Evolutionary conservation across 495 filamentous ascomycete species (phyloP).

Genomic region (Hypoxylon fragiforme): DNA sequence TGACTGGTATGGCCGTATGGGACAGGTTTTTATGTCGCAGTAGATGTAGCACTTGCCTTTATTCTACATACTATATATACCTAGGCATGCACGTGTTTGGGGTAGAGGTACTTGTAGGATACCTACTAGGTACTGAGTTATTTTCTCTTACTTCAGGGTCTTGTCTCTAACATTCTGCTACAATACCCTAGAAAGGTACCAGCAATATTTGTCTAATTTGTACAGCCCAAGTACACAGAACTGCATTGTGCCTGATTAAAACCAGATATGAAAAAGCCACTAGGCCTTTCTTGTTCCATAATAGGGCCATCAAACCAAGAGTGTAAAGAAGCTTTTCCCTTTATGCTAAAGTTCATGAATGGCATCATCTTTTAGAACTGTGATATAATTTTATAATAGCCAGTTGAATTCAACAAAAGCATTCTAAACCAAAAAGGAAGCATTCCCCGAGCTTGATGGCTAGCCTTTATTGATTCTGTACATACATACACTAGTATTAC

Average conservation of each 20-base stretch:
- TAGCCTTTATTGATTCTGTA: no score
- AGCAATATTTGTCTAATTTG: background rate
- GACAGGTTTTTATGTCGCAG: no score
- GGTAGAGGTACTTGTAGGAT: no score
- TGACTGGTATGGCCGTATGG: constrained; percentile 18
- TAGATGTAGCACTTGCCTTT: no score
- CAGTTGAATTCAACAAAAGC: background rate
- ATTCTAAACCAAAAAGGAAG: no score
- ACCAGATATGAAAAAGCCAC: background rate
- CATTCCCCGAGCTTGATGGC: no score
- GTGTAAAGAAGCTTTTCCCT: background rate
- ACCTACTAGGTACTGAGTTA: no score
- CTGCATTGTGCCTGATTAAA: background rate
- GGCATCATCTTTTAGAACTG: background rate
- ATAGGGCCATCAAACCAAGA: background rate
- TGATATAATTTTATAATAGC: background rate
- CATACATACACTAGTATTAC: background rate
- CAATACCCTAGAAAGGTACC: no score
- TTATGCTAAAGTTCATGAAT: background rate
- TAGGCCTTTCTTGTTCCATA: background rate
- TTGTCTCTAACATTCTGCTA: no score
- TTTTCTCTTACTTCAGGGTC: no score
- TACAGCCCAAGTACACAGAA: background rate
- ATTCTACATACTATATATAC: no score
- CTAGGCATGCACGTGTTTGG: no score